Conservation (phyloP, 192 early-diverging fungal species). For the Podila minutissima region DNA sequence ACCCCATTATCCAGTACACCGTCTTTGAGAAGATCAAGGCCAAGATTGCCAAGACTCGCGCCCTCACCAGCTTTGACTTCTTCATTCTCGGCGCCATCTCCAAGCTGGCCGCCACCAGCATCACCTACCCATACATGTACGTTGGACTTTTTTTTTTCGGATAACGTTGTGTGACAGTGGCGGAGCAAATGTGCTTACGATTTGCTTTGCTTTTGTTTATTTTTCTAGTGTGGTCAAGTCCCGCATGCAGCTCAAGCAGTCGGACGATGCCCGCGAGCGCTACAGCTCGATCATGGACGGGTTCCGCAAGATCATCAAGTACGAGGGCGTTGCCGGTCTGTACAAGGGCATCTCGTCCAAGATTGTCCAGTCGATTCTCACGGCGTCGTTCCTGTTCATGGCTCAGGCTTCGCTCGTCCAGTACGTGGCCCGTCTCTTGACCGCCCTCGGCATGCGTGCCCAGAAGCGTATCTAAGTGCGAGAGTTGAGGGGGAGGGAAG, state of each 20-base stretch:
- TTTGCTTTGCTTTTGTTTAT: neutral
- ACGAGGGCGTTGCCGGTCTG: slow-evolving; percentile 89
- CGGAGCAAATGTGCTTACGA: neutral
- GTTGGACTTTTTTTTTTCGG: slow-evolving; percentile 2
- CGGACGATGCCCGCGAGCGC: slow-evolving; percentile 74
- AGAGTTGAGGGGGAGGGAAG: too few relatives aligned
- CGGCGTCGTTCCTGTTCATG: slow-evolving; percentile 97
- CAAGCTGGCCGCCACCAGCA: slow-evolving; percentile 93
- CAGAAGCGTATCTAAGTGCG: slow-evolving; percentile 42
- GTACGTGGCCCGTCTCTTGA: slow-evolving; percentile 62
- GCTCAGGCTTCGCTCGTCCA: slow-evolving; percentile 84
- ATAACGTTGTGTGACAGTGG: neutral
- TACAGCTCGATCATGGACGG: slow-evolving; percentile 90
- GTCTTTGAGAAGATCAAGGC: slow-evolving; percentile 95
- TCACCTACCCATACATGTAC: slow-evolving; percentile 99
- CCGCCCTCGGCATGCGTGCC: slow-evolving; percentile 33
- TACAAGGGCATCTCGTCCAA: slow-evolving; percentile 96
- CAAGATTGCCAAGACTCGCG: slow-evolving; percentile 61
- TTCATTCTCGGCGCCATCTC: slow-evolving; percentile 96
- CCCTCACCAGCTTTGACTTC: slow-evolving; percentile 87
- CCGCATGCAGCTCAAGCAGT: slow-evolving; percentile 96
- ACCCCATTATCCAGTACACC: slow-evolving; percentile 99
- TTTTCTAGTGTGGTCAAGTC: slow-evolving; percentile 87
- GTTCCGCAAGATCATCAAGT: slow-evolving; percentile 89
- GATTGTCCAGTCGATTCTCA: slow-evolving; percentile 94